Conservation (phyloP, 345 rosid genomes). For the Rhodamnia argentea region DNA sequence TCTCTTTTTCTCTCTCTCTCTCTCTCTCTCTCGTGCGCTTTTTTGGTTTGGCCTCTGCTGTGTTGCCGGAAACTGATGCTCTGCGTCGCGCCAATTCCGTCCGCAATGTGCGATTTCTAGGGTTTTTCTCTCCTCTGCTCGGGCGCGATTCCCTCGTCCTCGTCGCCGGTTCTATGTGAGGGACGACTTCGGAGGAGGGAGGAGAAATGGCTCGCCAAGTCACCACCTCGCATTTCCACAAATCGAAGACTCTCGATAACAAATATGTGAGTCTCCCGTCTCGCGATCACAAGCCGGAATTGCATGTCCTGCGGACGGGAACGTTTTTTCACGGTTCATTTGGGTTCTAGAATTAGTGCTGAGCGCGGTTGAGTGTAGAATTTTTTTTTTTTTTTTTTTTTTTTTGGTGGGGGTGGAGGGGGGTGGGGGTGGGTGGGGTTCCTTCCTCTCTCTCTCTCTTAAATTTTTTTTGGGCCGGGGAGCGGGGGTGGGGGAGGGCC, state of each 20-base stretch:
- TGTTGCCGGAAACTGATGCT: background rate
- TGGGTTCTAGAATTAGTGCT: background rate
- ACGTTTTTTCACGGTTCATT: background rate
- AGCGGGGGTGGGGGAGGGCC: background rate
- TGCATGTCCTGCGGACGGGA: background rate
- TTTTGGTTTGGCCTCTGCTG: background rate
- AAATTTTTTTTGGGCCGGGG: background rate
- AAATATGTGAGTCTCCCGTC: constrained; percentile 50
- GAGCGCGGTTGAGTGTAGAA: background rate
- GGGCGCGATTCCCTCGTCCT: background rate
- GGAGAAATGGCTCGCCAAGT: constrained; percentile 35
- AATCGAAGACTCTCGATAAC: constrained; percentile 85
- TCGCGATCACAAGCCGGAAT: background rate
- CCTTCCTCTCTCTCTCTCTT: too few species aligned
- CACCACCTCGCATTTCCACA: constrained; percentile 57
- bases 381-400: background rate
- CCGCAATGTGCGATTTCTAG: background rate
- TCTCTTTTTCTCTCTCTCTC: background rate
- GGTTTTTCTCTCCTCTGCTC: background rate
- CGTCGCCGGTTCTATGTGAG: background rate
- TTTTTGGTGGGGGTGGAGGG: background rate
- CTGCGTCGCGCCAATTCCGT: background rate
- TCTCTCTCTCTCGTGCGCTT: background rate
- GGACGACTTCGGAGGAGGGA: background rate
- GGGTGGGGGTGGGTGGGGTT: too few species aligned